Percentiles rank a stretch among this genome's conserved stretches.
These are phyloP conservation scores for Raffaelea deltoideospora DNA, from an alignment of 2,329 filamentous ascomycete species.

Conservation along the genomic window DNA sequence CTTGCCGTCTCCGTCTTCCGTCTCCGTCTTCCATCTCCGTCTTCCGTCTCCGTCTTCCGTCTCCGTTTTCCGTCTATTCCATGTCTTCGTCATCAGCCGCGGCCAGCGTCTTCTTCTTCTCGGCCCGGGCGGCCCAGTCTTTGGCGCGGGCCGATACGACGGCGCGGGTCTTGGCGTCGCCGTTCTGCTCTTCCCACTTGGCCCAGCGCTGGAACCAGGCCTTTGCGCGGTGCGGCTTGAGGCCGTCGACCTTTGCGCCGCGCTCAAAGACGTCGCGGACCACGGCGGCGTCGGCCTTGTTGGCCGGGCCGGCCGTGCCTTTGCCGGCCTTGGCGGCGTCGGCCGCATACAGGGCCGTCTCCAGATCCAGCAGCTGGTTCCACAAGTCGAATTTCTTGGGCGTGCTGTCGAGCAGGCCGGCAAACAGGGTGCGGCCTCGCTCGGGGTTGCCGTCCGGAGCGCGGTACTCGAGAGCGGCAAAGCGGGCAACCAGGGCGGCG, in stretches of 20 bases:
- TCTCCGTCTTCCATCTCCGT: too few relatives aligned
- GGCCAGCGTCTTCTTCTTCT: constrained; percentile 19
- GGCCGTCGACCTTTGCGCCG: constrained; percentile 48
- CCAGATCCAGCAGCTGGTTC: constrained; percentile 82
- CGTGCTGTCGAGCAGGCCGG: constrained; percentile 68
- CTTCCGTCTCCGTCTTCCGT: neutral
- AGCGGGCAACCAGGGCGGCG: constrained; percentile 66
- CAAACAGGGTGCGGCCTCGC: constrained; percentile 86
- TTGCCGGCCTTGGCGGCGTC: constrained; percentile 30
- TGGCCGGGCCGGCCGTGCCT: constrained; percentile 29
- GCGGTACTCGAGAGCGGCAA: constrained; percentile 83
- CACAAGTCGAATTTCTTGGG: constrained; percentile 85
- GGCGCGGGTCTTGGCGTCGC: constrained; percentile 54
- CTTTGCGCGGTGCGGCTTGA: constrained; percentile 72
- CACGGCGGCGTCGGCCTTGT: constrained; percentile 32
- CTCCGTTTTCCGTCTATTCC: neutral
- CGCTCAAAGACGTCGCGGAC: constrained; percentile 73
- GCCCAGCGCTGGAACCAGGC: constrained; percentile 88
- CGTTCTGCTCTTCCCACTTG: constrained; percentile 67
- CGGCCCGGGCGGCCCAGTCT: constrained; percentile 47
- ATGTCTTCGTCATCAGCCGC: constrained; percentile 11
- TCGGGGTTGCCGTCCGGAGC: constrained; percentile 71
- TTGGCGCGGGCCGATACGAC: constrained; percentile 54
- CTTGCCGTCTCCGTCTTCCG: too few relatives aligned
- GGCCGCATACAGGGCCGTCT: constrained; percentile 46